phyloP scores from a whole-genome alignment of 1,139 yeast species.

The Hemisphaericaspora xylofermentans region DNA sequence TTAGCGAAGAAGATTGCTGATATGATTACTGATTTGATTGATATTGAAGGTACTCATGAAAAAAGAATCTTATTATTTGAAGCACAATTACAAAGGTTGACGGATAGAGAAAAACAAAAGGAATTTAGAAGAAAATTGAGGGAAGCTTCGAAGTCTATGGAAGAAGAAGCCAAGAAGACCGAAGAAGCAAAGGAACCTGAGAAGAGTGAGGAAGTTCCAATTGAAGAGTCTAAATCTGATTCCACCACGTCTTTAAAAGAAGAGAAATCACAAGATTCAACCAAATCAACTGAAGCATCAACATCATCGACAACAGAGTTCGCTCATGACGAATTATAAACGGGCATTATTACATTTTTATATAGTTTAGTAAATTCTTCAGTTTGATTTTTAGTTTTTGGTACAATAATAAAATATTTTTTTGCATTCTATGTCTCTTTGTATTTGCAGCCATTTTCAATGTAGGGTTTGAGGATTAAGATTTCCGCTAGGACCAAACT shows the following conservation, averaged over 20 bases:
- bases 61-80: constrained; percentile 40
- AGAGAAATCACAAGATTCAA: constrained; percentile 2
- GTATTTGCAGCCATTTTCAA: too few relatives aligned
- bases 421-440: too few relatives aligned
- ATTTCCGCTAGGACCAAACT: too few relatives aligned
- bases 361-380: too few relatives aligned
- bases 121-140: constrained; percentile 36
- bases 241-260: constrained; percentile 8
- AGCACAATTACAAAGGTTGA: constrained; percentile 31
- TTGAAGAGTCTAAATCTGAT: constrained; percentile 10
- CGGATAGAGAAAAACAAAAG: constrained; percentile 36
- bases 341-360: not conserved
- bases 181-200: constrained; percentile 14
- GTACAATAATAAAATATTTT: too few relatives aligned
- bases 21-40: constrained; percentile 31
- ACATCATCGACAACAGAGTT: constrained; percentile 6
- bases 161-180: constrained; percentile 17
- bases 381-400: too few relatives aligned
- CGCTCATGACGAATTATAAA: constrained; percentile 60
- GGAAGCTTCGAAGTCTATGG: constrained; percentile 20
- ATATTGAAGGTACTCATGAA: constrained; percentile 39
- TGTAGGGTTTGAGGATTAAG: too few relatives aligned
- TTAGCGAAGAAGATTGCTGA: constrained; percentile 34
- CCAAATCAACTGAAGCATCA: not conserved
- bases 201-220: constrained; percentile 14